phyloP scores from a whole-genome alignment of 495 filamentous ascomycete genomes.

The Penicillium steckii region DNA sequence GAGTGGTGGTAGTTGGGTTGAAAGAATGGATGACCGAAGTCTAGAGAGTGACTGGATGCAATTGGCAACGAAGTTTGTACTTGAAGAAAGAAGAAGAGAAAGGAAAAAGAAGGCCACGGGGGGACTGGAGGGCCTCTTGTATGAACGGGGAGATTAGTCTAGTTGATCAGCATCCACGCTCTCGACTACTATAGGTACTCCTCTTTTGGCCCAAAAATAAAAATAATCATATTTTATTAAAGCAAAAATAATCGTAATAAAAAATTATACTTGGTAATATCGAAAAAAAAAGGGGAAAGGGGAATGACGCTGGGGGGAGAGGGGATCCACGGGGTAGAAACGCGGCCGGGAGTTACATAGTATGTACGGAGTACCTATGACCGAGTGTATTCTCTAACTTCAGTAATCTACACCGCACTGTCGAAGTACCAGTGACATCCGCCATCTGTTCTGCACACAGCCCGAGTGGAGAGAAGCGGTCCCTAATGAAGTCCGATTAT shows the following conservation, averaged over 20 bases:
- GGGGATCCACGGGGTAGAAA: background rate
- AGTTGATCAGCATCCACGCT: conserved; percentile 34
- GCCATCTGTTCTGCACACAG: conserved; percentile 5
- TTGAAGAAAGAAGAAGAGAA: conserved; percentile 38
- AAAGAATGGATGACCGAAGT: conserved; percentile 61
- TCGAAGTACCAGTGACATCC: conserved; percentile 1
- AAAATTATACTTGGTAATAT: too few species aligned
- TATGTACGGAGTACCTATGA: conserved; percentile 6
- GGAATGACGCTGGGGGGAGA: conserved; percentile 3
- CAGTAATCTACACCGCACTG: conserved; percentile 6
- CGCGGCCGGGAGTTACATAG: too few species aligned
- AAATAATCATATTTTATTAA: background rate
- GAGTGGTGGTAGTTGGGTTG: conserved; percentile 41
- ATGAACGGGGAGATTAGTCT: conserved; percentile 45
- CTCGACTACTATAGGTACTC: too few species aligned
- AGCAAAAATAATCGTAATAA: too few species aligned
- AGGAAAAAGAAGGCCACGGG: conserved; percentile 23
- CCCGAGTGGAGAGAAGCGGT: conserved; percentile 1
- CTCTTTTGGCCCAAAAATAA: conserved; percentile 2
- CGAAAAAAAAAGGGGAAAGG: conserved; percentile 21
- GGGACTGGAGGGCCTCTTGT: conserved; percentile 41
- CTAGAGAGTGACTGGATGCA: conserved; percentile 40
- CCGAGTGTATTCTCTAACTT: background rate
- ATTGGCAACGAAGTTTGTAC: conserved; percentile 38
- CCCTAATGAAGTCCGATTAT: conserved; percentile 2